Conservation (phyloP, 192 early-diverging fungal species). For the Coemansia aciculifera region DNA sequence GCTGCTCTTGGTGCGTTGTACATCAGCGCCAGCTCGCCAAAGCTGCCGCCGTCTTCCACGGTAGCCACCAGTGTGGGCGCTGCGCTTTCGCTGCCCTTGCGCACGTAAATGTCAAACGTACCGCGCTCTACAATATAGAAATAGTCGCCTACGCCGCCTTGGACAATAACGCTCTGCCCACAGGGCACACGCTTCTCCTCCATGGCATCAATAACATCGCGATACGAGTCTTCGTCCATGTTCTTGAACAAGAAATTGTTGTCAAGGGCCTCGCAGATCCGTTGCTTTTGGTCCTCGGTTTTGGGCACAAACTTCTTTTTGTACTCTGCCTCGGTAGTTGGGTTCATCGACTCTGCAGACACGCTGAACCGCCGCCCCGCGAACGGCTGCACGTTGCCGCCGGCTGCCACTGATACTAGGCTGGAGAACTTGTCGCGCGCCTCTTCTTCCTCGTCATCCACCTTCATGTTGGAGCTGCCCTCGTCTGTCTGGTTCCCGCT, state of each 20-base stretch:
- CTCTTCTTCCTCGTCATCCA: constrained; percentile 66
- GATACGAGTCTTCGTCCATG: constrained; percentile 93
- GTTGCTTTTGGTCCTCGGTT: constrained; percentile 75
- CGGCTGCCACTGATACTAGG: constrained; percentile 57
- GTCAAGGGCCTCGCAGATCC: constrained; percentile 78
- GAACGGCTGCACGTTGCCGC: constrained; percentile 67
- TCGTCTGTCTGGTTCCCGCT: constrained; percentile 46
- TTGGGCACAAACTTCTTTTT: constrained; percentile 88
- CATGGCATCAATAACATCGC: constrained; percentile 96
- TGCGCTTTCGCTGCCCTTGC: constrained; percentile 59
- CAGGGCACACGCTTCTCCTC: constrained; percentile 75
- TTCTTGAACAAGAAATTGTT: constrained; percentile 93
- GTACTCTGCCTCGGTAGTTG: constrained; percentile 74
- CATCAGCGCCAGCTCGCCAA: constrained; percentile 99
- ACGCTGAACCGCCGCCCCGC: constrained; percentile 91
- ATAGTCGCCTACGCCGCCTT: constrained; percentile 95
- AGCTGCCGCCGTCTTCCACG: constrained; percentile 84
- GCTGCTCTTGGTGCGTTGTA: constrained; percentile 98
- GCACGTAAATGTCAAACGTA: constrained; percentile 87
- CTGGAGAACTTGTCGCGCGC: constrained; percentile 61
- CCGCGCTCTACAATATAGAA: constrained; percentile 98
- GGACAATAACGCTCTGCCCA: constrained; percentile 81
- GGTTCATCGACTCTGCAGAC: constrained; percentile 95
- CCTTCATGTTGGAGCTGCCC: constrained; percentile 54
- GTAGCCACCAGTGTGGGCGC: constrained; percentile 72